These are phyloP conservation scores for Pseudocohnilembus persalinus DNA, from an alignment of 169 alveolate species.

Conservation along the genomic window DNA sequence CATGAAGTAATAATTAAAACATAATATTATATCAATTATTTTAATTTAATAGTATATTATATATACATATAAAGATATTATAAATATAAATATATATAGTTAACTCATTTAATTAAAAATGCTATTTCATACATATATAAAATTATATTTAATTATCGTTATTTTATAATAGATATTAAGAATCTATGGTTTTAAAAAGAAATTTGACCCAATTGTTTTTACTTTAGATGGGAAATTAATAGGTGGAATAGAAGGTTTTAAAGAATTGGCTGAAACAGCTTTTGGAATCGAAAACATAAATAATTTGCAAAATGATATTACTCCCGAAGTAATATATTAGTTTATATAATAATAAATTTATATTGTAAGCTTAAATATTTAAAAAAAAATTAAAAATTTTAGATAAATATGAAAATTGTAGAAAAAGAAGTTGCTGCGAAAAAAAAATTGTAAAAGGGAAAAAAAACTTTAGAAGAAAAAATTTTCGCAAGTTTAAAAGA, in stretches of 20 bases:
- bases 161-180: conserved; percentile 7
- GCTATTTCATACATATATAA: no score
- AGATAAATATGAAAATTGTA: conserved; percentile 23
- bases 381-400: neutral
- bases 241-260: conserved; percentile 31
- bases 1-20: conserved; percentile 14
- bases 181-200: conserved; percentile 44
- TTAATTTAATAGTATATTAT: no score
- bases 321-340: neutral
- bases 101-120: neutral
- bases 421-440: conserved; percentile 26
- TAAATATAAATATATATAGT: no score
- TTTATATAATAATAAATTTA: neutral
- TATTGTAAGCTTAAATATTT: neutral
- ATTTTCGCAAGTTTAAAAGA: conserved; percentile 8
- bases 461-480: conserved; percentile 25
- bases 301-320: neutral
- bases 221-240: conserved; percentile 54
- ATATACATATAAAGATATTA: no score
- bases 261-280: conserved; percentile 13
- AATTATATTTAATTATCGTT: no score
- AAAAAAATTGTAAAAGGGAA: conserved; percentile 12
- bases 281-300: conserved; percentile 12
- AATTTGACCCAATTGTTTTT: conserved; percentile 43
- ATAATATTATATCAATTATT: no score